Base-by-base conservation (phyloP, 108 stramenopile genomes). In the Craspedostauros australis region DNA sequence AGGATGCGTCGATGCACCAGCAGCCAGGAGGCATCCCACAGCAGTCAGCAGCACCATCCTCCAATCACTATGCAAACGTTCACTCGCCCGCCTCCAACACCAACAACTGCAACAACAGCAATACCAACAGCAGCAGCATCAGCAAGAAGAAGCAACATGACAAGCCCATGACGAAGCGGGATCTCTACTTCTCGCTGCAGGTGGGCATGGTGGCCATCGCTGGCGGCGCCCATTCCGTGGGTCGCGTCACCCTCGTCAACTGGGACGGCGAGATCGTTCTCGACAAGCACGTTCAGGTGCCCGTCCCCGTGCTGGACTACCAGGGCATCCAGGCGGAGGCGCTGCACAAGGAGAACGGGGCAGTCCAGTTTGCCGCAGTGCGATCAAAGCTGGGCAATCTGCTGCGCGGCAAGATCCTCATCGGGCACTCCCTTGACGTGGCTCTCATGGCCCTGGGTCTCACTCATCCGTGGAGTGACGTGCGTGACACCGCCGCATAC, bases 141-240 rank as follows among this genome's bases (percentile, higher is more conserved):
- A 49, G n/a, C 8, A 25, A 44, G 22, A 65, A 62, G 21, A 72
- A 70, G 43, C 75, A 70, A n/a, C 86, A 88, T 55, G 86, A 84
- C 61, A 73, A 66, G 29, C 86, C 86, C 27, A 88, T 88, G 86
- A 82, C 68, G 3, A 81, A 79, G 57, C 79, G 75, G 14, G 86
- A 88, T 62, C 52, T 88, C 43, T 70, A 82, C 57, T 69, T 95
- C 45, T 76, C 76, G 9, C 62, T 98, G 41, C 86, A 94, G 27
- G 92, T 91, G 39, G 97, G 95, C 60, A 93, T 95, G 90, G 97
- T 98, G 0, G 90, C 91, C 21, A 77, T 92, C 1, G 81, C 82
- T 5, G 31, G 43, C 1, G 47, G 59, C 30, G 78, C 77, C 26
- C 22, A 68, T 12, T 81, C 72, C 16, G 72, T 91, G 19, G 95